Percentiles rank a stretch among this genome's conserved stretches.
Conservation (phyloP, 1,284 basidiomycete species). For the Peniophora sp. region DNA sequence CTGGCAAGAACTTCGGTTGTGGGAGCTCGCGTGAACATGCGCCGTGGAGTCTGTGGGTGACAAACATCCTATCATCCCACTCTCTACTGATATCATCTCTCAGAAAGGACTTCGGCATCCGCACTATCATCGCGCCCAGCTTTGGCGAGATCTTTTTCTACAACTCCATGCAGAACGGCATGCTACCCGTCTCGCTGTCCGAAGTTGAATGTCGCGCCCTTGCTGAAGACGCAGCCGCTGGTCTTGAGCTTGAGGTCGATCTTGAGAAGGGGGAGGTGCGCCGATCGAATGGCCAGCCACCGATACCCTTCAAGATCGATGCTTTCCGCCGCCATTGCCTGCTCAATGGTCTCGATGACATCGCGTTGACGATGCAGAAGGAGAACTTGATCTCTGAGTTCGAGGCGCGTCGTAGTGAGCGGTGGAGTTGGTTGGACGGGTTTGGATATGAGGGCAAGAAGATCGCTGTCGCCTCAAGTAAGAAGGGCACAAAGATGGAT, state of each 20-base stretch:
- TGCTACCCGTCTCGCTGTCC: conserved; percentile 82
- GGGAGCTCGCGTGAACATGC: conserved; percentile 93
- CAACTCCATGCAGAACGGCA: conserved; percentile 95
- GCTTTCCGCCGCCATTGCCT: conserved; percentile 87
- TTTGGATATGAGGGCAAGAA: conserved; percentile 79
- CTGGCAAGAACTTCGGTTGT: conserved; percentile 91
- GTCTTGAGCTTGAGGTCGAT: conserved; percentile 82
- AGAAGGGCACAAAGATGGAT: conserved; percentile 53
- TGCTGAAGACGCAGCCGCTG: conserved; percentile 75
- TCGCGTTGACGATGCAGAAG: conserved; percentile 84
- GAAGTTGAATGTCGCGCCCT: conserved; percentile 70
- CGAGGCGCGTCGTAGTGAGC: conserved; percentile 65
- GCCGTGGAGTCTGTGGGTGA: conserved; percentile 84
- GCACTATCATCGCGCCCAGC: conserved; percentile 86
- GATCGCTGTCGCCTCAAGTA: conserved; percentile 47
- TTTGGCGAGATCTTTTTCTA: conserved; percentile 94
- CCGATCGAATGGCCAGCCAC: conserved; percentile 64
- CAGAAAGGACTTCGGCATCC: conserved; percentile 92
- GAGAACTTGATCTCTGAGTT: conserved; percentile 63
- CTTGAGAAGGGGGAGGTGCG: conserved; percentile 83
- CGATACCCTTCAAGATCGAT: conserved; percentile 76
- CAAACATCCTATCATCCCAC: conserved; percentile 3
- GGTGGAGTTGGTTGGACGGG: conserved; percentile 93
- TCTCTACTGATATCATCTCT: too few relatives aligned
- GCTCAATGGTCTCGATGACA: conserved; percentile 91